Conservation (phyloP, 345 rosid genomes). For the Ricinus communis region DNA sequence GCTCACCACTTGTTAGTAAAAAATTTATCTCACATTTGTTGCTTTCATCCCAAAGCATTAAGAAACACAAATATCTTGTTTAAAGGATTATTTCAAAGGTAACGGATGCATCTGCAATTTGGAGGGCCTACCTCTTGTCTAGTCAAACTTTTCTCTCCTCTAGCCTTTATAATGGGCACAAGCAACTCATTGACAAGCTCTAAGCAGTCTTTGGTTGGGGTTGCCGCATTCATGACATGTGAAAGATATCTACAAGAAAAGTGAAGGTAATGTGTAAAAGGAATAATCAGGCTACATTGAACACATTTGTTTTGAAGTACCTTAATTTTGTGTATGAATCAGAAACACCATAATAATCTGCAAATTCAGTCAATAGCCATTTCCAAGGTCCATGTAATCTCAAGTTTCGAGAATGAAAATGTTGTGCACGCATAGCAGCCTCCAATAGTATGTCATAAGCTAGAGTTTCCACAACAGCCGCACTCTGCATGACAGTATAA, state of each 20-base stretch:
- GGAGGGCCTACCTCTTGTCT: conserved; percentile 32
- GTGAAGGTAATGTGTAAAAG: neutral
- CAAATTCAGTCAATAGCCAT: conserved; percentile 35
- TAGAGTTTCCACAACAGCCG: conserved; percentile 34
- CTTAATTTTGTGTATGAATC: conserved; percentile 38
- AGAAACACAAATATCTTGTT: neutral
- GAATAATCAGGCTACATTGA: neutral
- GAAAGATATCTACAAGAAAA: conserved; percentile 25
- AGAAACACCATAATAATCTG: conserved; percentile 35
- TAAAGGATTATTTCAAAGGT: conserved; percentile 5
- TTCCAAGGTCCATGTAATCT: conserved; percentile 34
- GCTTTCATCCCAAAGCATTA: neutral
- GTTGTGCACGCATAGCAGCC: conserved; percentile 35
- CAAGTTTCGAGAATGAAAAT: conserved; percentile 32
- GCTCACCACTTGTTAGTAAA: neutral
- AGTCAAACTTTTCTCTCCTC: conserved; percentile 29
- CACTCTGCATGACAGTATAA: conserved; percentile 18
- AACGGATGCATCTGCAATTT: conserved; percentile 6
- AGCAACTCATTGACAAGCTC: conserved; percentile 32
- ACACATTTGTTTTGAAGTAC: conserved; percentile 10
- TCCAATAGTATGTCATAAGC: conserved; percentile 35
- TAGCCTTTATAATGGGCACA: conserved; percentile 31
- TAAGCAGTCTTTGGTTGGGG: conserved; percentile 33
- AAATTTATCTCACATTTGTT: neutral
- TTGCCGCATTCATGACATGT: conserved; percentile 32